Percentiles rank a stretch among this genome's conserved stretches.
These are phyloP conservation scores for Calonectria montana DNA, from an alignment of 2,329 filamentous ascomycete species.

Conservation along the genomic window DNA sequence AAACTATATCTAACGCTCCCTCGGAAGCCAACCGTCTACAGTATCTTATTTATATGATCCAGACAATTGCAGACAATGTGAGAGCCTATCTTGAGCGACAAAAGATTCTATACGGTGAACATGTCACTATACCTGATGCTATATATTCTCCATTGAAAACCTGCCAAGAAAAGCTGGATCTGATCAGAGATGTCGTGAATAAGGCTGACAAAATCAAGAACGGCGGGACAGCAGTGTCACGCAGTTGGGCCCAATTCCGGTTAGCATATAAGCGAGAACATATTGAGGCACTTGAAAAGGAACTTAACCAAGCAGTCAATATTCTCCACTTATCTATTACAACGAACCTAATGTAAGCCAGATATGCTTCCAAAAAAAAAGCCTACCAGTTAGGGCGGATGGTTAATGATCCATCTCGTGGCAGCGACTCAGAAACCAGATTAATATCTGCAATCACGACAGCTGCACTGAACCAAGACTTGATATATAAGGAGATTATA, in stretches of 20 bases:
- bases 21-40: not conserved
- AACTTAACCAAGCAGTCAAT: not conserved
- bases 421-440: not conserved
- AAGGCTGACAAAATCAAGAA: not conserved
- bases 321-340: not conserved
- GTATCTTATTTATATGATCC: not conserved
- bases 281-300: not conserved
- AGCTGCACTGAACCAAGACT: not conserved
- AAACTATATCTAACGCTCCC: not conserved
- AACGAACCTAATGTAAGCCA: not conserved
- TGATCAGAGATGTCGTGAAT: not conserved
- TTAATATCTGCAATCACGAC: not conserved
- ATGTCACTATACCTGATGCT: not conserved
- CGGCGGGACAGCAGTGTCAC: not conserved
- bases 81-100: not conserved
- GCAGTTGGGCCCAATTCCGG: not conserved
- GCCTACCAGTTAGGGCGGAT: not conserved
- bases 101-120: not conserved
- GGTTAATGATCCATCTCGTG: not conserved
- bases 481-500: not conserved
- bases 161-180: not conserved
- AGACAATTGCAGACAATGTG: not conserved
- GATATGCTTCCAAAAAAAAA: not conserved
- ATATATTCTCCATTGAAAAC: not conserved
- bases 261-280: not conserved